A percentile compares a stretch with the other conserved stretches of the same genome.
These are phyloP conservation scores for Zhuliangozyma blackwelliae DNA, from an alignment of 1,139 yeast species.

Conservation along the genomic window DNA sequence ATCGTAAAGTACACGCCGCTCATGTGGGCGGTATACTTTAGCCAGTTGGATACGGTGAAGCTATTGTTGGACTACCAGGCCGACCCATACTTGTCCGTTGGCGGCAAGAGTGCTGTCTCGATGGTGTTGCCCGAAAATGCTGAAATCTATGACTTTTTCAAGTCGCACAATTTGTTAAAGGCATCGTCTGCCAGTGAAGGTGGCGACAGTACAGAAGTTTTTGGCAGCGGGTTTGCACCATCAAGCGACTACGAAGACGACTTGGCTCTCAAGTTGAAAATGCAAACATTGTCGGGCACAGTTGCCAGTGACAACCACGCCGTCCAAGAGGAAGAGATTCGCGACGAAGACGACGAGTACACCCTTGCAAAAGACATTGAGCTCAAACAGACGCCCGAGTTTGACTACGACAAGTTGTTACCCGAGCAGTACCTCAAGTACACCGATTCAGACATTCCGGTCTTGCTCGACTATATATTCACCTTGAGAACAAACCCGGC, in stretches of 20 bases:
- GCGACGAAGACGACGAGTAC: constrained; percentile 27
- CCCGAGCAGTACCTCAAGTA: constrained; percentile 53
- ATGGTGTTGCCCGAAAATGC: constrained; percentile 29
- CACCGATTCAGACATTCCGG: constrained; percentile 64
- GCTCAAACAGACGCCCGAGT: constrained; percentile 29
- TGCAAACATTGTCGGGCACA: constrained; percentile 42
- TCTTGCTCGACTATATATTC: constrained; percentile 54
- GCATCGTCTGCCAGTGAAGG: constrained; percentile 4
- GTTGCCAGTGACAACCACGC: constrained; percentile 1
- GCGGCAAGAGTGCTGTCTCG: constrained; percentile 29
- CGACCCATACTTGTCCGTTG: constrained; percentile 34
- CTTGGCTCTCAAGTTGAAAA: constrained; percentile 37
- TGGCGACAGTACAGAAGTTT: constrained; percentile 14
- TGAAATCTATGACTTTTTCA: constrained; percentile 35
- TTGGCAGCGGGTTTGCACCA: constrained; percentile 12
- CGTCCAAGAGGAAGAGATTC: constrained; percentile 17
- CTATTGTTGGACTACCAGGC: constrained; percentile 37
- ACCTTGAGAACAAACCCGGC: constrained; percentile 28
- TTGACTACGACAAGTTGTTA: constrained; percentile 44
- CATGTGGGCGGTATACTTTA: constrained; percentile 47
- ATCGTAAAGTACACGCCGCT: constrained; percentile 36
- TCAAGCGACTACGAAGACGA: constrained; percentile 31
- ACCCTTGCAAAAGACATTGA: constrained; percentile 26
- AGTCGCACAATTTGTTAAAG: constrained; percentile 38
- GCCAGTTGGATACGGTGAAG: constrained; percentile 33